phyloP scores from a whole-genome alignment of 225 moss, liverwort and hornwort species.

The Sphagnum contortum region DNA sequence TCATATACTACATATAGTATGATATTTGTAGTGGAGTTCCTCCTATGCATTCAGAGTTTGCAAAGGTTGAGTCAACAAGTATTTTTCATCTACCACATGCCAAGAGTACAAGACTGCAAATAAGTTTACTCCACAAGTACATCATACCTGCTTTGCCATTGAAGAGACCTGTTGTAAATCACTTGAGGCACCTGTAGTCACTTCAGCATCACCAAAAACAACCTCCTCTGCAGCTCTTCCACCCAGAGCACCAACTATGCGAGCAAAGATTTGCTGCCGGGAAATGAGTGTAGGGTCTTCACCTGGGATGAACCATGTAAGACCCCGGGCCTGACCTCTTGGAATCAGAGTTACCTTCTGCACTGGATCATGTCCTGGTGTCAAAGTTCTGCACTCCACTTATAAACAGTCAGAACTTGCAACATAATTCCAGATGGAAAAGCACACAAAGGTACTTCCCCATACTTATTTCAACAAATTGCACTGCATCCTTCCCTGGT shows the following conservation, averaged over 20 bases:
- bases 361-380: conserved; percentile 11
- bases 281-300: conserved; percentile 11
- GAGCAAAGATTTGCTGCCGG: conserved; percentile 12
- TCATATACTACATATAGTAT: background rate
- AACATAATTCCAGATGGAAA: no score
- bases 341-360: conserved; percentile 13
- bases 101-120: no score
- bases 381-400: conserved; percentile 7
- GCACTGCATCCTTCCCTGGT: no score
- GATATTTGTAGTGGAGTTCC: no score
- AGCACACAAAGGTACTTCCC: no score
- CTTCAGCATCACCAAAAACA: conserved; percentile 10
- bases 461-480: no score
- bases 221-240: conserved; percentile 9
- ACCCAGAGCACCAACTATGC: conserved; percentile 10
- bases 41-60: no score
- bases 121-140: background rate
- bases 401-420: background rate
- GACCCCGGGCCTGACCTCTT: conserved; percentile 10
- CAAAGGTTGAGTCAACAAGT: background rate
- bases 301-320: conserved; percentile 14
- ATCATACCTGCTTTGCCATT: conserved; percentile 9
- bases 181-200: conserved; percentile 13
- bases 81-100: background rate
- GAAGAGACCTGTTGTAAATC: conserved; percentile 12